Evolutionary conservation across 2,329 filamentous ascomycete species (phyloP).

Genomic region (Pseudocercospora vitis): DNA sequence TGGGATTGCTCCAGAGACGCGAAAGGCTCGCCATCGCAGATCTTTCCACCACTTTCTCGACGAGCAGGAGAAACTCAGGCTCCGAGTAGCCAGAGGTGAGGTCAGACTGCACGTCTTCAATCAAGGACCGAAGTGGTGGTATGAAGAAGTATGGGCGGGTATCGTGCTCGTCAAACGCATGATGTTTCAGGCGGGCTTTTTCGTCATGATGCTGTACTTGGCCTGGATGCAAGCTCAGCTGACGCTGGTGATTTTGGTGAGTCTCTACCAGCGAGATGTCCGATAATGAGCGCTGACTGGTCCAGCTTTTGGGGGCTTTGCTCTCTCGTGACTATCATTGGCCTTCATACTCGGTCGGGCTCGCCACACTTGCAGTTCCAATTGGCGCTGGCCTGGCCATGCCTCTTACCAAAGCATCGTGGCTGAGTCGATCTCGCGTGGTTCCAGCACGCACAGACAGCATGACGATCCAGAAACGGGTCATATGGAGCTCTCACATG

Average conservation of each 20-base stretch:
- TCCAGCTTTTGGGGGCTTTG: constrained; percentile 65
- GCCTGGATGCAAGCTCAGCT: constrained; percentile 78
- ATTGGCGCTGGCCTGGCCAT: constrained; percentile 69
- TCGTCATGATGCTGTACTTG: constrained; percentile 69
- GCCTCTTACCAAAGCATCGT: constrained; percentile 70
- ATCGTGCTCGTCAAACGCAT: constrained; percentile 66
- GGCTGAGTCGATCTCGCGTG: constrained; percentile 65
- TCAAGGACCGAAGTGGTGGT: constrained; percentile 73
- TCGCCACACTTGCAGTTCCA: constrained; percentile 65
- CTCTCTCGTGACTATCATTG: constrained; percentile 67
- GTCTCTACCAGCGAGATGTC: constrained; percentile 26
- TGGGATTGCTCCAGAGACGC: constrained; percentile 69
- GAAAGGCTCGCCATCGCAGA: constrained; percentile 66
- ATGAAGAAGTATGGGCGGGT: constrained; percentile 72
- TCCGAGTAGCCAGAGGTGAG: constrained; percentile 67
- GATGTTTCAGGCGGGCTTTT: constrained; percentile 71
- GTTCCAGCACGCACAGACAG: constrained; percentile 62
- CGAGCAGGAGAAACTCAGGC: constrained; percentile 46
- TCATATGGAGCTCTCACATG: constrained; percentile 72
- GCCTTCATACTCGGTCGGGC: constrained; percentile 64
- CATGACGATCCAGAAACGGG: constrained; percentile 63
- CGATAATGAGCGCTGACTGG: constrained; percentile 15
- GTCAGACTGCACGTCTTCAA: constrained; percentile 73
- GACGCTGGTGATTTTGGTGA: constrained; percentile 68
- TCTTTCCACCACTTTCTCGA: constrained; percentile 65